Base-by-base conservation (phyloP, 2,329 filamentous ascomycete genomes). In the Cercospora sp. region DNA sequence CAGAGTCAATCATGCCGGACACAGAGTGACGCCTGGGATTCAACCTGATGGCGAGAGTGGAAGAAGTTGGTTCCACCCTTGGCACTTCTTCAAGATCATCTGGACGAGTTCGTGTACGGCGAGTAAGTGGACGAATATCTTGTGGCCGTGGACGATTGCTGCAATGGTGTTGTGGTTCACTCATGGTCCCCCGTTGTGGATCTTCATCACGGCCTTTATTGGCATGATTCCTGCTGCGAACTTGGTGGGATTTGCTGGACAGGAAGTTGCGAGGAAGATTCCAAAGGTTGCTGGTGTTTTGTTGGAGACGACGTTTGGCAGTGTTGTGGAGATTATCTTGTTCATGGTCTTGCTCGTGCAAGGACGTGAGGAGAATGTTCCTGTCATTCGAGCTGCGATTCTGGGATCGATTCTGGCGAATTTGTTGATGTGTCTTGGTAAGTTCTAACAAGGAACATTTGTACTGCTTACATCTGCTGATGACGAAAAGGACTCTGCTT, bases 401-500 rank as follows among this genome's bases (percentile, higher is more conserved):
- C 81, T 96, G 0, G 92, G 93, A 18, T 94, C 91, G 0, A 90
- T 96, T 51, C 80, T 96, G 34, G 92, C 92, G 12, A 96, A 93
- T 32, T 85, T 95, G 81, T 81, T 96, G 57, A 83, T 96, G 5
- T 96, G 92, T 74, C 81, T 95, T n/a, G 92, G 92, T 74, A 66
- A 63, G 72, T 66, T 30, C 21, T 26, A 12, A 26, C 24, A 10
- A n/a, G 34, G 45, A 21, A 32, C 7, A 4, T 26, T 5, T 18
- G 8, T 37, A 32, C 30, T 28, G 12, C n/a, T 12, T 26, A 12
- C 10, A 21, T 7, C 16, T n/a, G 16, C 62, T 65, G 16, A 65
- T 16, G 40, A 21, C 2, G 6, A 6, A 9, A 62, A 76, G 75
- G 75, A 0, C 76, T 90, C 62, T 95, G 91, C 79, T 96, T 96